Evolutionary conservation across 2,329 filamentous ascomycete genomes (phyloP).

Genomic region (Colletotrichum destructivum): DNA sequence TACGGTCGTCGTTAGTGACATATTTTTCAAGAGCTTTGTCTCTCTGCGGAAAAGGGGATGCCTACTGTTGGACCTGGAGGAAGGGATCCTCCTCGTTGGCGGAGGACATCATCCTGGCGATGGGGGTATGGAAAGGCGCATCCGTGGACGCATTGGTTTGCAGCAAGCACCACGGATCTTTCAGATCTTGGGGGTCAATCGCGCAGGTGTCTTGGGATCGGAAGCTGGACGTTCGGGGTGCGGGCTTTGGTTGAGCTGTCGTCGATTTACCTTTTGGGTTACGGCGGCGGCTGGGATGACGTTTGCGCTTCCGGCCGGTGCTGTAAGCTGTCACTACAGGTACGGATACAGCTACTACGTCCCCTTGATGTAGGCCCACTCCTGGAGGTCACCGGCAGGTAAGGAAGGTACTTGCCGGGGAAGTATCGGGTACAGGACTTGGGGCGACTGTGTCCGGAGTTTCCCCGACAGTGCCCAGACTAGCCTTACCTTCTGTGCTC

Average conservation of each 20-base stretch:
- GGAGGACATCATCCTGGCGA: slow-evolving; percentile 75
- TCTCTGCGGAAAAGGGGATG: slow-evolving; percentile 21
- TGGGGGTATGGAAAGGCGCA: slow-evolving; percentile 33
- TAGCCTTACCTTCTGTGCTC: too few relatives aligned
- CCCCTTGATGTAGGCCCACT: slow-evolving; percentile 32
- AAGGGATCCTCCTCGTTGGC: slow-evolving; percentile 79
- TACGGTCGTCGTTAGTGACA: background rate
- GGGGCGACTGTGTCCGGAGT: background rate
- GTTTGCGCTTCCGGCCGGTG: slow-evolving; percentile 37
- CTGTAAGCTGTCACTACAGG: slow-evolving; percentile 15
- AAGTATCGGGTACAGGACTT: slow-evolving; percentile 9
- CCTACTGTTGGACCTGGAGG: slow-evolving; percentile 80
- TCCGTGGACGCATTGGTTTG: slow-evolving; percentile 40
- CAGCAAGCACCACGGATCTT: background rate
- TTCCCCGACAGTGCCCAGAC: slow-evolving; percentile 25
- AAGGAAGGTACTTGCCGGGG: slow-evolving; percentile 8
- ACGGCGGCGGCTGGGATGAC: slow-evolving; percentile 40
- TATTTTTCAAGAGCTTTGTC: background rate
- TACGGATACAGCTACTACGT: slow-evolving; percentile 10
- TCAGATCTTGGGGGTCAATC: background rate
- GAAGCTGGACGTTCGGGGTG: background rate
- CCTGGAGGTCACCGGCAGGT: background rate
- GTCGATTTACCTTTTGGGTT: slow-evolving; percentile 27
- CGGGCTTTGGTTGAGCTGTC: slow-evolving; percentile 14
- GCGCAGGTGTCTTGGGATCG: background rate